phyloP scores from a whole-genome alignment of 2,329 filamentous ascomycete genomes.

The Neofusicoccum sp. region DNA sequence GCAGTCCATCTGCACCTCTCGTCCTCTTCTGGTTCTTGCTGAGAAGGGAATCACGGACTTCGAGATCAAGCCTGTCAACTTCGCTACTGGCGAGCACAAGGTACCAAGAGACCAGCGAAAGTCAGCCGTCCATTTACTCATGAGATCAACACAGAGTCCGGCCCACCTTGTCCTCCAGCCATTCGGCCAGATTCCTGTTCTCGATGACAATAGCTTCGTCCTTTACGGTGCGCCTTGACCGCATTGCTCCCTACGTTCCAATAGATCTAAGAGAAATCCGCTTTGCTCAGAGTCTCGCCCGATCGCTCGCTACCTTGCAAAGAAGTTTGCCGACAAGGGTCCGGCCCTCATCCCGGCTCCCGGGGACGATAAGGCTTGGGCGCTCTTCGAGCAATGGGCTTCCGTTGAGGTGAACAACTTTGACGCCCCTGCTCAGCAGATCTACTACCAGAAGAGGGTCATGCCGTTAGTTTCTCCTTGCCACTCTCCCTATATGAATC shows the following conservation, averaged over 20 bases:
- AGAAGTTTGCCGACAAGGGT: not conserved
- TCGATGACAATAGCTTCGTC: not conserved
- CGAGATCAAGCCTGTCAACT: too few relatives aligned
- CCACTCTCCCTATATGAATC: not conserved
- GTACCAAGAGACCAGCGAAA: too few relatives aligned
- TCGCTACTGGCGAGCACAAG: too few relatives aligned
- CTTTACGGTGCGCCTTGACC: not conserved
- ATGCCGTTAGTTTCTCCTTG: not conserved
- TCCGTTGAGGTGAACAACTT: not conserved
- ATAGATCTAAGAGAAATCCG: not conserved
- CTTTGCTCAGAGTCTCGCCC: not conserved
- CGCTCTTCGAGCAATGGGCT: not conserved
- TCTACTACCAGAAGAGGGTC: not conserved
- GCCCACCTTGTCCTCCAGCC: not conserved
- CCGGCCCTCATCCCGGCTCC: not conserved
- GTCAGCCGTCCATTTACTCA: too few relatives aligned
- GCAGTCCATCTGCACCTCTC: too few relatives aligned
- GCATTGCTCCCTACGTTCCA: too few relatives aligned
- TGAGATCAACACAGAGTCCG: not conserved
- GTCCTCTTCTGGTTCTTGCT: too few relatives aligned
- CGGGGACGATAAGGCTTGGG: not conserved
- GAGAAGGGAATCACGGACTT: too few relatives aligned
- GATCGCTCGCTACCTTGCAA: not conserved
- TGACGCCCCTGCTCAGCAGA: not conserved
- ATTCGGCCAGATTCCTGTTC: not conserved